Evolutionary conservation across 2,329 filamentous ascomycete genomes (phyloP).

Genomic region (Trichoderma sp.): DNA sequence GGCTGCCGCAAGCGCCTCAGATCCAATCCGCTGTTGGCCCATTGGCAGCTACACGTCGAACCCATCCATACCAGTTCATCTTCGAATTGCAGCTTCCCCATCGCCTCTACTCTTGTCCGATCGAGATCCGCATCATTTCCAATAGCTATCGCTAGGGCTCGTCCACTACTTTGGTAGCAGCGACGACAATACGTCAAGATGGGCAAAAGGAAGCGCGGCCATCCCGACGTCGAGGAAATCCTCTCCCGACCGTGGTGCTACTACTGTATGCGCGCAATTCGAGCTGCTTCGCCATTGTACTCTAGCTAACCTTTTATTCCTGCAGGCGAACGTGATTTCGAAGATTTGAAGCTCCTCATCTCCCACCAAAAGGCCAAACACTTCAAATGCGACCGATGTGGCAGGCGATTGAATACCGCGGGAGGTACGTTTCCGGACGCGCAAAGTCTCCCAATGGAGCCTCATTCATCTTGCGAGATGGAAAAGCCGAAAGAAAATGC

Average conservation of each 20-base stretch:
- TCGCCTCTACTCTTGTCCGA: not conserved
- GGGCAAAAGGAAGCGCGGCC: constrained; percentile 88
- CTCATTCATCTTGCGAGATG: not conserved
- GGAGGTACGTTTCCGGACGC: constrained; percentile 64
- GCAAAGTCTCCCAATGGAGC: not conserved
- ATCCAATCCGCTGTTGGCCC: not conserved
- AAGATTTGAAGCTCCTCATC: constrained; percentile 94
- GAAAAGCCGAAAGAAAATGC: not conserved
- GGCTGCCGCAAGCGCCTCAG: not conserved
- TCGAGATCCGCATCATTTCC: not conserved
- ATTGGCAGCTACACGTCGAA: not conserved
- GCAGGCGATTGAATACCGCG: constrained; percentile 85
- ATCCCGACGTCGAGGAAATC: constrained; percentile 85
- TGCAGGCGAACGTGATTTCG: constrained; percentile 87
- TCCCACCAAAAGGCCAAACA: constrained; percentile 99
- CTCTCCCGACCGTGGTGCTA: constrained; percentile 93
- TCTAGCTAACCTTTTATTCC: constrained; percentile 31
- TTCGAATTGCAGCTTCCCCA: not conserved
- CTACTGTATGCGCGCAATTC: constrained; percentile 65
- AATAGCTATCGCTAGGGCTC: too few species aligned
- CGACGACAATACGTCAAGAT: constrained; percentile 47
- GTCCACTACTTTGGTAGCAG: not conserved
- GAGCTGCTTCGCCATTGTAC: not conserved
- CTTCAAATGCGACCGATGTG: constrained; percentile 94
- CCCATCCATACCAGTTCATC: not conserved